phyloP scores from a whole-genome alignment of 352 stramenopile genomes.

The Pythium utonaiense region DNA sequence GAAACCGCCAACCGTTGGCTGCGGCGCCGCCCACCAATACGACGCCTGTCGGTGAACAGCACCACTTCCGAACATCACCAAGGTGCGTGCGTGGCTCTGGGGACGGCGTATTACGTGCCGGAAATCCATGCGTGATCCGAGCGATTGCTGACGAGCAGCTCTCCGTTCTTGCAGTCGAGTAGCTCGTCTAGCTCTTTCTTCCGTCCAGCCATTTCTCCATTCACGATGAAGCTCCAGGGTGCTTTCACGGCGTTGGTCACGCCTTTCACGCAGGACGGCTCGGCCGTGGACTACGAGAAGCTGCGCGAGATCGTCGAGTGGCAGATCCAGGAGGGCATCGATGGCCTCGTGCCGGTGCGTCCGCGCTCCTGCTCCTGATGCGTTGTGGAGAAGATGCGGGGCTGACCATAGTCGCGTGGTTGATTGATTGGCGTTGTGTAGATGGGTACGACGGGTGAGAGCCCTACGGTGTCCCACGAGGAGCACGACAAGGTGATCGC shows the following conservation, averaged over 20 bases:
- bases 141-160: too few species aligned
- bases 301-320: constrained; percentile 89
- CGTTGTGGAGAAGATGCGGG: not conserved
- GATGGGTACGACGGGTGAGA: constrained; percentile 97
- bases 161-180: too few species aligned
- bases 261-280: constrained; percentile 91
- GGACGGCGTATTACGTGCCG: too few species aligned
- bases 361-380: not conserved
- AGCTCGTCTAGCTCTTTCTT: too few species aligned
- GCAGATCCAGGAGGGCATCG: constrained; percentile 93
- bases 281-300: constrained; percentile 91
- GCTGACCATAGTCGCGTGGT: not conserved
- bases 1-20: constrained; percentile 24
- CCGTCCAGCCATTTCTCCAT: constrained; percentile 8
- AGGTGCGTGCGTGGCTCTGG: too few species aligned
- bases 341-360: constrained; percentile 92
- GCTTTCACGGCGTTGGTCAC: constrained; percentile 94
- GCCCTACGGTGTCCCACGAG: constrained; percentile 90
- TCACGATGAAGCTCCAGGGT: constrained; percentile 72
- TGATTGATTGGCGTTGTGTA: constrained; percentile 16
- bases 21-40: not conserved
- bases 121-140: too few species aligned
- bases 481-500: constrained; percentile 95
- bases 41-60: not conserved
- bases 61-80: not conserved